Evolutionary conservation across 495 filamentous ascomycete genomes (phyloP), one percentile per base, ranked within the genome.

Genomic region (Lophiotrema nucula): DNA sequence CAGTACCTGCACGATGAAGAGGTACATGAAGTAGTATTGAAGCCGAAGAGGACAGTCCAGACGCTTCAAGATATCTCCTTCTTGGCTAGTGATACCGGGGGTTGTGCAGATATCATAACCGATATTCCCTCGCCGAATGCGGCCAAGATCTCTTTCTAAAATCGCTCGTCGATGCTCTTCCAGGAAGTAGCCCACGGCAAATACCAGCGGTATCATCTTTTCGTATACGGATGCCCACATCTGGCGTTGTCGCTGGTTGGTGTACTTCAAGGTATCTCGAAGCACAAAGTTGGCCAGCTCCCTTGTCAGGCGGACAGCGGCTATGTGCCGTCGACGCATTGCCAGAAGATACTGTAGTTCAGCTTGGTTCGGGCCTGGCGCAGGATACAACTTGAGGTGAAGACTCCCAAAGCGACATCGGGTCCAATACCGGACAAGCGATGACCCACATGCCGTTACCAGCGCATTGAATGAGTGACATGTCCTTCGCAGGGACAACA

Each of bases 21-120:
- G 59, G 38, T 64, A 64, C 61, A 64, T 64, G 56, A 53, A 64
- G 24, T 45, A 64, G 45, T 53, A 64, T 33, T 58, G 61, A 35
- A 64, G 21, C 4, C 61, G 55, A 24, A 64, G 25, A 19, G 42
- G 51, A 16, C 42, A 50, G 39, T 64, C 61, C 39, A 59, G 31
- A 15, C 41, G 19, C 27, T 51, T 58, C 16, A 64, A 19, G 15
- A 64, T 59, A 4, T 24, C 31, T 25, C 45, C 48, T 42, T 64
- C 61, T 41, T 55, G 24, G 12, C 47, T 38, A 12, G 53, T 61
- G 25, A 65, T 62, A 39, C 49, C 64, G 10, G 54, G 53, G 1
- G 51, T 57, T 5, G 46, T 58, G 49, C 54, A 55, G 33, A 66
- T 53, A 38, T 55, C 63, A 21, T 66, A 60, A 33, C 52, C 53